Percentiles rank a stretch among this genome's conserved stretches.
Evolutionary conservation across 2,329 filamentous ascomycete genomes (phyloP).

Genomic region (Diaporthe ampelina): DNA sequence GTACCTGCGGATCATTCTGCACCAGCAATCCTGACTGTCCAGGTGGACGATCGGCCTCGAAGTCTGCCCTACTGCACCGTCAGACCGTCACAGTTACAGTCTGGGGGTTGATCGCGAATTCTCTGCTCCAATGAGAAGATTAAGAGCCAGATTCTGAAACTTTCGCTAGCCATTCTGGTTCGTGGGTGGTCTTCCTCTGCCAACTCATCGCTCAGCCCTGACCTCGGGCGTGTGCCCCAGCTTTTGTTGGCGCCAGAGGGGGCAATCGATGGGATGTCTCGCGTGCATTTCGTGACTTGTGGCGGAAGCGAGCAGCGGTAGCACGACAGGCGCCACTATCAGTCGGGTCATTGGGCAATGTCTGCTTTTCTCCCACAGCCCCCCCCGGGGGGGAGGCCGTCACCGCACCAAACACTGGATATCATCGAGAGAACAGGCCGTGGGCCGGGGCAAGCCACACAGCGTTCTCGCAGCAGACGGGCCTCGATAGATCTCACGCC

Average conservation of each 20-base stretch:
- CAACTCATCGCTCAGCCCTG: conserved; percentile 29
- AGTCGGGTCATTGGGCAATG: neutral
- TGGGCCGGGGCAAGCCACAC: conserved; percentile 18
- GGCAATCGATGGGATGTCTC: neutral
- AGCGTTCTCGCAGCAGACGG: neutral
- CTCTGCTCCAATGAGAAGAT: conserved; percentile 34
- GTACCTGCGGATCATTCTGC: conserved; percentile 4
- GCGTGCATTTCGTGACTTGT: neutral
- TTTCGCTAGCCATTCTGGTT: neutral
- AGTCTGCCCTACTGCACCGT: neutral
- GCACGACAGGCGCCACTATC: conserved; percentile 15
- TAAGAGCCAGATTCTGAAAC: conserved; percentile 26
- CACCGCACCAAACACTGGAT: conserved; percentile 16
- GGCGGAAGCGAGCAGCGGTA: conserved; percentile 9
- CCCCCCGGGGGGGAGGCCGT: too few relatives aligned
- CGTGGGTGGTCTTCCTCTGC: conserved; percentile 15
- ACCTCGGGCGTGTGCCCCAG: neutral
- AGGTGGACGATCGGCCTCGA: neutral
- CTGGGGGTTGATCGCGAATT: conserved; percentile 21
- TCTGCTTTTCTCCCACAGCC: conserved; percentile 10
- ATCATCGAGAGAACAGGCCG: conserved; percentile 19
- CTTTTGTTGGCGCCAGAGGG: conserved; percentile 15
- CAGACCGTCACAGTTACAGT: conserved; percentile 24
- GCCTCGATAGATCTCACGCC: conserved; percentile 10
- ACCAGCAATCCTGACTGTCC: neutral